phyloP scores from a whole-genome alignment of 1,139 yeast genomes.

The Kurtzmaniella quercitrusa region DNA sequence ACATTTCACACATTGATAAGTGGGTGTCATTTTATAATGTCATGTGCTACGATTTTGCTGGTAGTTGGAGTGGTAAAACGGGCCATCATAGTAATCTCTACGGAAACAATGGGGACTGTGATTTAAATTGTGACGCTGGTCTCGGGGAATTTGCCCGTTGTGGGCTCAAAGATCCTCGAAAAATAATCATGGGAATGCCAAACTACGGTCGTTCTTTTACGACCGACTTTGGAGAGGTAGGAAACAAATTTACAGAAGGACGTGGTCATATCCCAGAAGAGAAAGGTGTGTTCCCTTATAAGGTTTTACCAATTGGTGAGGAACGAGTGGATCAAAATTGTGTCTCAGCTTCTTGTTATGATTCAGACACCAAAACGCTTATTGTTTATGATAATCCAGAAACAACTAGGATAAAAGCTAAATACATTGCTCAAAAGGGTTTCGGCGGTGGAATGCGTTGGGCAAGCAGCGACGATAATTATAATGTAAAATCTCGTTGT shows the following conservation, averaged over 20 bases:
- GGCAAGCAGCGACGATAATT: constrained; percentile 79
- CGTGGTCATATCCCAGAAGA: constrained; percentile 39
- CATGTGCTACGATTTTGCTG: constrained; percentile 88
- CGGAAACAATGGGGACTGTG: constrained; percentile 37
- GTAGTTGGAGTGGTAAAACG: constrained; percentile 62
- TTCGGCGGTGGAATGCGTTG: constrained; percentile 93
- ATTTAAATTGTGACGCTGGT: constrained; percentile 46
- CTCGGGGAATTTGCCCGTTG: constrained; percentile 37
- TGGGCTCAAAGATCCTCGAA: constrained; percentile 42
- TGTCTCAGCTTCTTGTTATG: constrained; percentile 60
- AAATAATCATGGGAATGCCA: constrained; percentile 85
- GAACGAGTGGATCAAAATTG: constrained; percentile 51
- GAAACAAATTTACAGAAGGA: constrained; percentile 44
- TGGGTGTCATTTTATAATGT: constrained; percentile 71
- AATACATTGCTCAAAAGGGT: constrained; percentile 41
- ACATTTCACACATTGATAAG: constrained; percentile 50
- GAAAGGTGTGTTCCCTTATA: constrained; percentile 53
- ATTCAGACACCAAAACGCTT: constrained; percentile 32
- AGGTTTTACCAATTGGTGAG: constrained; percentile 41
- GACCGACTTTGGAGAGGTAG: constrained; percentile 32
- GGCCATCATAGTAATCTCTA: constrained; percentile 73
- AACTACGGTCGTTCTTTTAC: constrained; percentile 76
- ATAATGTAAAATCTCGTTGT: constrained; percentile 25
- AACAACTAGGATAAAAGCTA: constrained; percentile 55
- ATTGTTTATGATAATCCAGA: constrained; percentile 65